Base-by-base conservation (phyloP, 129 eudicot species). In the Flaveria sonorensis region DNA sequence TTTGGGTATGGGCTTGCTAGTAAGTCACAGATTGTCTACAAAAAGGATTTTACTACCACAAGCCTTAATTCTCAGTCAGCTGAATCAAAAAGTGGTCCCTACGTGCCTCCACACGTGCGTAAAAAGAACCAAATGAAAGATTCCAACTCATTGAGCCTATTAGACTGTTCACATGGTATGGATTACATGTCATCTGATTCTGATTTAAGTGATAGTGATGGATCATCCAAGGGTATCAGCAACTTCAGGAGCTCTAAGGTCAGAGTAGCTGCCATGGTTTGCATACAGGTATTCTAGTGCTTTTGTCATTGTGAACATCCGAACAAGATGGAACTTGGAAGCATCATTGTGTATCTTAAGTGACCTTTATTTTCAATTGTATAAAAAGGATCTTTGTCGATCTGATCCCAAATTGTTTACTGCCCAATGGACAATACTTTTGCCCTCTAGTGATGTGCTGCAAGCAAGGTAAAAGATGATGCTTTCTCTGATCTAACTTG, bases 61-160 rank as follows among this genome's bases (percentile, higher is more conserved):
- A 83, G 72, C 78, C 60, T 24, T 81, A 45, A 68, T 48, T 48
- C 73, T 47, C 79, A 67, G 51, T 30, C 75, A 28, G 70, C 71
- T 60, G 88, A 71, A 69, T 83, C 89, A 70, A 82, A 32, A 32
- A 85, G 73, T 79, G 97, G 85, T 65, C 88, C 88, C 21, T 95
- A 95, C 68, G 85, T 87, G 86, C 99, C 99, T 64, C 99, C 99
- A 15, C 97, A 95, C 76, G 78, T 88, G 88, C 96, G 99, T 55
- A 89, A 88, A 76, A 81, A 85, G 68, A 77, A 59, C 76, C 73
- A 61, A 76, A 63, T 21, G 59, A 81, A 76, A 48, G 81, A 82
- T 80, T 71, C 73, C 57, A 79, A 78, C 26, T 72, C 90, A 55
- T 60, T 52, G 47, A 70, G 77, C 70, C 64, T 77, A 60, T 62